These are phyloP conservation scores for Liquidambar formosana DNA, from an alignment of 164 flowering plant species.

Conservation along the genomic window DNA sequence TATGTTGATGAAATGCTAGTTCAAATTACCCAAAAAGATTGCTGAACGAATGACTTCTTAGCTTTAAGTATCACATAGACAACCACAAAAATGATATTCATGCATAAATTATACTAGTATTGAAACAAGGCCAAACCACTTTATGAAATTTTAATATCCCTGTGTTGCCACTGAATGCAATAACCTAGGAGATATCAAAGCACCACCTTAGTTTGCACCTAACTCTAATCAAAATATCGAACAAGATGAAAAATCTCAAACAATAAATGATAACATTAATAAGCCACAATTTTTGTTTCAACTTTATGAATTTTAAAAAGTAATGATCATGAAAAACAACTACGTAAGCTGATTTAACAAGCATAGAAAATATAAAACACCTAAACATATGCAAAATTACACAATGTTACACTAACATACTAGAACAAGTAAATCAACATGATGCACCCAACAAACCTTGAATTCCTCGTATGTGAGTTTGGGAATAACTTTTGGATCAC, in stretches of 20 bases:
- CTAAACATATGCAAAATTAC: background rate
- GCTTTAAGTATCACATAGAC: too few relatives aligned
- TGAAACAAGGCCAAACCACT: too few relatives aligned
- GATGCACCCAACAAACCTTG: constrained; percentile 54
- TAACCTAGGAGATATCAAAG: background rate
- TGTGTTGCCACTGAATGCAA: too few relatives aligned
- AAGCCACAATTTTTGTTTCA: background rate
- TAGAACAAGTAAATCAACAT: background rate
- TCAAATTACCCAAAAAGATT: too few relatives aligned
- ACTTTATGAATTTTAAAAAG: background rate
- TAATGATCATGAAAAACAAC: background rate
- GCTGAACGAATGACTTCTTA: too few relatives aligned
- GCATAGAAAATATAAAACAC: background rate
- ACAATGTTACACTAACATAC: background rate
- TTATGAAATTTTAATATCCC: too few relatives aligned
- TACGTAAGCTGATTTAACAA: background rate
- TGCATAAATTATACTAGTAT: too few relatives aligned
- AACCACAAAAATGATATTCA: too few relatives aligned
- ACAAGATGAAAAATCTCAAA: too few relatives aligned
- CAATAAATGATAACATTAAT: too few relatives aligned
- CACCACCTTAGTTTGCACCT: background rate
- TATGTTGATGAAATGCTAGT: too few relatives aligned
- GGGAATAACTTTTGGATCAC: constrained; percentile 94
- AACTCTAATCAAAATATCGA: too few relatives aligned
- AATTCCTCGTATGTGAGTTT: constrained; percentile 91